Base-by-base conservation (phyloP, 2,329 filamentous ascomycete genomes). In the Cladophialophora psammophila region DNA sequence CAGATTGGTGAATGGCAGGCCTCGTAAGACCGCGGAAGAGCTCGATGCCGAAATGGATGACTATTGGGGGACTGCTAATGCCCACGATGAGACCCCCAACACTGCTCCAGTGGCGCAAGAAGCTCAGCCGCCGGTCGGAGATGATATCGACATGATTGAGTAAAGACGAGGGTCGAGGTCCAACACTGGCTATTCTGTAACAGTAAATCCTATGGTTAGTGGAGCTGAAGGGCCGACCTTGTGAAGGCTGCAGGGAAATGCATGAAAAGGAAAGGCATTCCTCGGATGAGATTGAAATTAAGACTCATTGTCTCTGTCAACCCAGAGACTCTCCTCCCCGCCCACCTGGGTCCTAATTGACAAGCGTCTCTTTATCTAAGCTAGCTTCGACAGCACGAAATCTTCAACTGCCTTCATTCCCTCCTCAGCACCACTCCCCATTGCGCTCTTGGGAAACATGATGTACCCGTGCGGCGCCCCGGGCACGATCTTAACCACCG, bases 1-100 rank as follows among this genome's bases (percentile, higher is more conserved):
- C 36, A 82, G 57, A 36, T 13, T 82, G 55, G 83, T 81, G 18
- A 84, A 87, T 61, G 85, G 86, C 45, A 86, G 92, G 57, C 85
- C 88, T 1, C 90, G 88, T 80, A 97, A 96, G 86, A 97, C 94
- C 0, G 91, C 93, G 72, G 92, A 96, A 74, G 92, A 97, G 77
- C 84, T 97, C 48, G 94, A 97, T 77, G 92, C 92, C n/a, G 94
- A 97, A 80, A 97, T 97, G 94, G 93, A 90, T 35, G 92, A 97
- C 76, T 97, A 97, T 79, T 97, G 93, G 83, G 89, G 86, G 35
- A 82, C 81, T 32, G 78, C 78, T 42, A 78, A 10, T 6, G 6
- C 74, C 56, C 76, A 80, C 56, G 79, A 75, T 60, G 78, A 75
- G n/a, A 80, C 78, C 55, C 64, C 60, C 45, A 66, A 72, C 32